phyloP scores from a whole-genome alignment of 1,284 basidiomycete species.

The Sphagnurus paluster region DNA sequence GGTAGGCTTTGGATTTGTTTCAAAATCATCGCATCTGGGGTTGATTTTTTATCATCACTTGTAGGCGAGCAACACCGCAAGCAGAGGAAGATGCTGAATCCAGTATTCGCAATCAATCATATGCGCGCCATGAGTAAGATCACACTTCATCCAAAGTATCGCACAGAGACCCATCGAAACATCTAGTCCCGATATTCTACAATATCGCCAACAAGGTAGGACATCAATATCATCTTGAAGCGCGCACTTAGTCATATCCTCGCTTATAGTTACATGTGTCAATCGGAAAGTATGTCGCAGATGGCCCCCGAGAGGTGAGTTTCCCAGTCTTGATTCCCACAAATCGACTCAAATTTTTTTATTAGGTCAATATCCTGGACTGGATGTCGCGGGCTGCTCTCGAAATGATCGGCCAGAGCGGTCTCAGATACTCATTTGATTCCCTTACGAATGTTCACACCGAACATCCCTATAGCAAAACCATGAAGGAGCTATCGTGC shows the following conservation, averaged over 20 bases:
- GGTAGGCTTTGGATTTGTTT: conserved; percentile 24
- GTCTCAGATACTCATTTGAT: conserved; percentile 39
- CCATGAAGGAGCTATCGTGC: conserved; percentile 1
- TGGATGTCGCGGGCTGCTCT: conserved; percentile 12
- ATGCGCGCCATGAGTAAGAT: conserved; percentile 35
- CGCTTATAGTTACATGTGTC: conserved; percentile 7
- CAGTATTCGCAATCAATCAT: conserved; percentile 44
- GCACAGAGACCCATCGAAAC: no score
- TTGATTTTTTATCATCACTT: no score
- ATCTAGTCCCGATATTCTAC: conserved; percentile 34
- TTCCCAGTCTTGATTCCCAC: no score
- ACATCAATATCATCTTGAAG: neutral
- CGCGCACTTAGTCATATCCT: neutral
- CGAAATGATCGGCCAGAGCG: conserved; percentile 19
- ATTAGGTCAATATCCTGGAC: conserved; percentile 4
- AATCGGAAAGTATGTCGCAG: conserved; percentile 10
- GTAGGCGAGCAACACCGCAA: conserved; percentile 41
- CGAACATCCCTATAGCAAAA: conserved; percentile 1
- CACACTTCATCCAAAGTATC: neutral
- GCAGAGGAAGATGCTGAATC: conserved; percentile 48
- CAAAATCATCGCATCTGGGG: neutral
- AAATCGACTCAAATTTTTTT: conserved; percentile 7
- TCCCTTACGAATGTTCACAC: neutral
- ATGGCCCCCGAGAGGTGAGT: conserved; percentile 13
- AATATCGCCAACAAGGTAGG: conserved; percentile 33